Percentiles rank a stretch among this genome's conserved stretches.
phyloP scores from a whole-genome alignment of 768 basidiomycete species.

The Pleurotus ostreatus region DNA sequence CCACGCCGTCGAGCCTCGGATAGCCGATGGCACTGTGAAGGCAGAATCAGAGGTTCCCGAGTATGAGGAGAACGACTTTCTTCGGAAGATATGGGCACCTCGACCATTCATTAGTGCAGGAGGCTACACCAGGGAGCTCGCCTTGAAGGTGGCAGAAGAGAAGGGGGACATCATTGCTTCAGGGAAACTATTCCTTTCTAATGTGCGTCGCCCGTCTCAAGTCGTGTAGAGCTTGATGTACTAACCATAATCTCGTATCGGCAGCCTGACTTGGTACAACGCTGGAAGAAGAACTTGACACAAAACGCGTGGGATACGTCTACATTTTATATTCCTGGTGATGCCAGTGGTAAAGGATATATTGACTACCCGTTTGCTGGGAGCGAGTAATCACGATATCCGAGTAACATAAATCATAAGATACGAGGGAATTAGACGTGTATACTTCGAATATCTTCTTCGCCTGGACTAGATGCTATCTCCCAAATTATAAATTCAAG shows the following conservation, averaged over 20 bases:
- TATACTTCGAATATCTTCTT: too few species aligned
- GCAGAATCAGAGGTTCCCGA: conserved; percentile 1
- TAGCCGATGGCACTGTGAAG: not conserved
- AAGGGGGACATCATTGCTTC: conserved; percentile 8
- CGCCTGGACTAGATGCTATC: too few species aligned
- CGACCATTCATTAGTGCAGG: conserved; percentile 24
- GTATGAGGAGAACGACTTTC: conserved; percentile 12
- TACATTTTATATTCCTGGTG: conserved; percentile 20
- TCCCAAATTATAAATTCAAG: too few species aligned
- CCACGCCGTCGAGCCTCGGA: conserved; percentile 31
- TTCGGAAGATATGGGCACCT: conserved; percentile 19
- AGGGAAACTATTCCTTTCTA: conserved; percentile 11
- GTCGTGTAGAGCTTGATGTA: not conserved
- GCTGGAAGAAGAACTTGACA: conserved; percentile 18
- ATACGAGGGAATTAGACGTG: too few species aligned
- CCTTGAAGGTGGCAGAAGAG: conserved; percentile 21
- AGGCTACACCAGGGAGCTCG: conserved; percentile 23
- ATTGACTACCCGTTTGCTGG: conserved; percentile 24
- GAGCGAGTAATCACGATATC: too few species aligned
- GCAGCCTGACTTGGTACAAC: conserved; percentile 27
- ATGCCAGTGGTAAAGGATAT: conserved; percentile 22
- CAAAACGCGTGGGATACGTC: conserved; percentile 15
- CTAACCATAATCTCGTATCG: not conserved
- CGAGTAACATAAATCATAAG: too few species aligned
- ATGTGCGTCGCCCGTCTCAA: conserved; percentile 9